phyloP scores from a whole-genome alignment of 805 yeast species.

The Hanseniaspora pseudoguilliermondii region DNA sequence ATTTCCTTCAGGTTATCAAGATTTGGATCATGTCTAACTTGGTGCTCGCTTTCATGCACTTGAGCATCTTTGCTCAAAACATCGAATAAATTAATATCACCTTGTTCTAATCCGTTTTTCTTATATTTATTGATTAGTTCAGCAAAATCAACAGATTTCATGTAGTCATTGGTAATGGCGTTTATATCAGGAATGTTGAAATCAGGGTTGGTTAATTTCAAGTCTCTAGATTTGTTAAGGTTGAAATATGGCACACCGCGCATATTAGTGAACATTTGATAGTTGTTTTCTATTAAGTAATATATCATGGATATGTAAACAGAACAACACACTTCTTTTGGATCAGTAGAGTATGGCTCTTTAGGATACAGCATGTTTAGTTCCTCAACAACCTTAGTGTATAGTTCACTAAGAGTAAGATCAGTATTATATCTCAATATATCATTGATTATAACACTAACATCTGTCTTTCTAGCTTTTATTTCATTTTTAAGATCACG shows the following conservation, averaged over 20 bases:
- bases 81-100: not conserved
- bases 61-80: not conserved
- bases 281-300: not conserved
- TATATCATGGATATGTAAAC: not conserved
- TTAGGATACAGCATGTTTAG: not conserved
- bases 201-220: not conserved
- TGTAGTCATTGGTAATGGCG: not conserved
- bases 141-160: not conserved
- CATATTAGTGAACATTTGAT: not conserved
- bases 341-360: not conserved
- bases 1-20: not conserved
- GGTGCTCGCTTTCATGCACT: not conserved
- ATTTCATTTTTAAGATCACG: not conserved
- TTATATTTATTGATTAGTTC: not conserved
- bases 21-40: not conserved
- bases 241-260: not conserved
- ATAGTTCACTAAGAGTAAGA: not conserved
- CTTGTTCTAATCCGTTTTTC: not conserved
- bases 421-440: not conserved
- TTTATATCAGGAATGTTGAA: not conserved
- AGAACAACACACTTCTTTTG: not conserved
- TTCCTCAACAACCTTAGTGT: not conserved
- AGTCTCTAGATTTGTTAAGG: not conserved
- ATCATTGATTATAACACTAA: not conserved
- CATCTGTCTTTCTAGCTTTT: not conserved